Percentiles rank a stretch among this genome's conserved stretches.
Evolutionary conservation across 306 rosid species (phyloP).

Genomic region (Echinosophora koreensis): DNA sequence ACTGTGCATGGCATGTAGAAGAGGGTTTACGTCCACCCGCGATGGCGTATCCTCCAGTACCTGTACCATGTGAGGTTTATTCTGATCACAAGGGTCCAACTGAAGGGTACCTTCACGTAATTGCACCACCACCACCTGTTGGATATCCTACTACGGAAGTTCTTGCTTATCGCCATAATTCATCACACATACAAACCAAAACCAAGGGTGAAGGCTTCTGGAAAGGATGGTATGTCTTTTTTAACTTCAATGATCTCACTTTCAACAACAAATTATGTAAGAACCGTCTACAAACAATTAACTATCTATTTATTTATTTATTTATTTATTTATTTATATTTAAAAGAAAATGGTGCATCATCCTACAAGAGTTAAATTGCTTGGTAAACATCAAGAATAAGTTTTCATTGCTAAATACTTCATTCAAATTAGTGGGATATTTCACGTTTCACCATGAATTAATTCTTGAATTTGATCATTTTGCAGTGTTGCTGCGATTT

Average conservation of each 20-base stretch:
- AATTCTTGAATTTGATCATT: neutral
- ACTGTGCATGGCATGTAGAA: neutral
- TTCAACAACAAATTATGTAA: neutral
- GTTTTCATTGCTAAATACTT: neutral
- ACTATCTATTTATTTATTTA: too few relatives aligned
- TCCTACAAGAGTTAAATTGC: neutral
- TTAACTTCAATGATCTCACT: neutral
- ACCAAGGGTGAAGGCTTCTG: constrained; percentile 35
- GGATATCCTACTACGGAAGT: constrained; percentile 30
- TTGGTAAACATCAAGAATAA: neutral
- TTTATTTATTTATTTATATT: too few relatives aligned
- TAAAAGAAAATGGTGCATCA: neutral
- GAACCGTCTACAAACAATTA: neutral
- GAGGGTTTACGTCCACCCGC: neutral
- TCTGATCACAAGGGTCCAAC: neutral
- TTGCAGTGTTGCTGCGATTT: constrained; percentile 35
- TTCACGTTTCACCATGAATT: neutral
- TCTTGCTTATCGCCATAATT: neutral
- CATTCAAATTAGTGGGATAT: neutral
- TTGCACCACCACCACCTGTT: neutral
- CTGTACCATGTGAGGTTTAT: too few relatives aligned
- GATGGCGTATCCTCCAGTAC: constrained; percentile 31
- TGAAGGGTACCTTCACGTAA: neutral
- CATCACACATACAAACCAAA: neutral
- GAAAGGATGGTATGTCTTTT: constrained; percentile 16